phyloP scores from a whole-genome alignment of 1,284 basidiomycete genomes.

The Marasmius fiardii region DNA sequence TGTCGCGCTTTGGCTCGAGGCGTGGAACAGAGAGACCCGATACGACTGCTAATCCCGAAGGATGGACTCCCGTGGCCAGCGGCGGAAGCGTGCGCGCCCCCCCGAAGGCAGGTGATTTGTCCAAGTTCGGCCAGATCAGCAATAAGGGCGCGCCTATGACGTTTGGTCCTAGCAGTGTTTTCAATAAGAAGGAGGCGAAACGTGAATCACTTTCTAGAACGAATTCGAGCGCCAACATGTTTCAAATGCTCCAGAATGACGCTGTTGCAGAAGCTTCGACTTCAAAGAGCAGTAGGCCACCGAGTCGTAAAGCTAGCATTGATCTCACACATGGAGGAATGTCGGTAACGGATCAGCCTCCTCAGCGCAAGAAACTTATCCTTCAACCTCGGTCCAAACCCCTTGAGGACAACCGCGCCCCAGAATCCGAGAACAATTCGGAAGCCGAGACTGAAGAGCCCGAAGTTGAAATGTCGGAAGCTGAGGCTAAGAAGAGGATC shows the following conservation, averaged over 20 bases:
- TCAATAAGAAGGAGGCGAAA: conserved; percentile 66
- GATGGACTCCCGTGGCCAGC: conserved; percentile 81
- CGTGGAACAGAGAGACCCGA: conserved; percentile 79
- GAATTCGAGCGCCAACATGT: conserved; percentile 84
- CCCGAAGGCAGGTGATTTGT: conserved; percentile 83
- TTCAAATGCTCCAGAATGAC: conserved; percentile 72
- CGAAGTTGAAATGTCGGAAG: conserved; percentile 59
- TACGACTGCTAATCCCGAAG: conserved; percentile 60
- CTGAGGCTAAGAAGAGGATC: conserved; percentile 76
- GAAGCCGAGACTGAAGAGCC: conserved; percentile 48
- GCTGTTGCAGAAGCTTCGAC: conserved; percentile 44
- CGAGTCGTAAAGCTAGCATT: conserved; percentile 49
- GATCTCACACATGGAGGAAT: conserved; percentile 30
- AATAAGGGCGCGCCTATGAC: conserved; percentile 56
- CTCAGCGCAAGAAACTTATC: conserved; percentile 73
- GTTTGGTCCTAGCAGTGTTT: conserved; percentile 80
- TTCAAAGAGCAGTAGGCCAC: conserved; percentile 42
- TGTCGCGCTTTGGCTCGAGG: conserved; percentile 74
- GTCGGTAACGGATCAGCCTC: conserved; percentile 32
- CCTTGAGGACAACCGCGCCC: conserved; percentile 32
- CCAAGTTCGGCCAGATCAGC: conserved; percentile 84
- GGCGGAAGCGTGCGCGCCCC: conserved; percentile 56
- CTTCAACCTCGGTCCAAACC: conserved; percentile 50
- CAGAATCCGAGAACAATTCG: conserved; percentile 49
- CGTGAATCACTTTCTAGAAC: conserved; percentile 74